Base-by-base conservation (phyloP, 768 basidiomycete genomes). In the Termitomyces sp. region DNA sequence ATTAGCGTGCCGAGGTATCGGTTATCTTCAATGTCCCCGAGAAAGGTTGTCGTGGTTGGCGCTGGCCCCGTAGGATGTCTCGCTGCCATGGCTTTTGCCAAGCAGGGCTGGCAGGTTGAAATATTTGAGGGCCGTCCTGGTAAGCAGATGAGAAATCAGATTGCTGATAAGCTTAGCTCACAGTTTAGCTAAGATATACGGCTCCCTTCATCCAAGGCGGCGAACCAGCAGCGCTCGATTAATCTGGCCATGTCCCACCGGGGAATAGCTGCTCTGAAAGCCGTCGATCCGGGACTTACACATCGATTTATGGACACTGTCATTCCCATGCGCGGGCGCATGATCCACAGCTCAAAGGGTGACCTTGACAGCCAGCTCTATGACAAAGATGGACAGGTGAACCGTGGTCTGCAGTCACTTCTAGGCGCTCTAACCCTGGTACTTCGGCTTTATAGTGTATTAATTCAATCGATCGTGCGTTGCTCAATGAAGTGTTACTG, bases 21-120 rank as follows among this genome's bases (percentile, higher is more conserved):
- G 63, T 55, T 38, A 50, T 54, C 57, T 35, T 50, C 48, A 49
- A 54, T 66, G 59, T 50, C 60, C 47, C 57, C 54, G 35, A 75
- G 75, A 28, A 82, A 80, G 62, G 85, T 77, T n/a, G 75, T 86
- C 46, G 75, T 91, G 40, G 81, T 90, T 23, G 96, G 96, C 41
- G 95, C 88, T 53, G 96, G 96, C 0, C 95, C 96, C 8, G 96
- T 99, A 15, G 96, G 96, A 23, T 94, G 94, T 68, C 86, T 98
- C 23, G 81, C 87, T 35, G 94, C 96, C 14, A 78, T 95, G 50
- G 81, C 89, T 54, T 78, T 99, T 44, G 89, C 92, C 51, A 89
- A 89, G 63, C 79, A 82, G 66, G 95, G 94, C 50, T 99, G 94
- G 91, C 61, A 71, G 51, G 91, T 94, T 56, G 81, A 85, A 57